Conservation (phyloP, 768 basidiomycete genomes). For the Trichaptum fuscoviolaceum region DNA sequence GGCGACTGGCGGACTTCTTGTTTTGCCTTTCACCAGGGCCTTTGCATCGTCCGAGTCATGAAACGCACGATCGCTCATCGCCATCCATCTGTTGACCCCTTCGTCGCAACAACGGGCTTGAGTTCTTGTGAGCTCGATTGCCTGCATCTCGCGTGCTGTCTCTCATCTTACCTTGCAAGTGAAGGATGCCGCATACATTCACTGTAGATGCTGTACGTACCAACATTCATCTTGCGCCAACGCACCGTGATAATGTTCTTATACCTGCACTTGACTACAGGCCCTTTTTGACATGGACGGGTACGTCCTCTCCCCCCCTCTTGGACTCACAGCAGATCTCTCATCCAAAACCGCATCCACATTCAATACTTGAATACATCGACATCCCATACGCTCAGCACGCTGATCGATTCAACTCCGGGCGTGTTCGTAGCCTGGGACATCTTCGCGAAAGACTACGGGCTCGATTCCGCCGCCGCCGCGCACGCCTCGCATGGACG, state of each 20-base stretch:
- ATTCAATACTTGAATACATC: too few relatives aligned
- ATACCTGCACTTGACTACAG: constrained; percentile 24
- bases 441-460: constrained; percentile 47
- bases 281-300: constrained; percentile 70
- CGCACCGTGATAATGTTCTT: not conserved
- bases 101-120: too few relatives aligned
- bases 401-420: constrained; percentile 77
- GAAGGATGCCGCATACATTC: constrained; percentile 18
- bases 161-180: too few relatives aligned
- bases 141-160: too few relatives aligned
- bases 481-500: constrained; percentile 70
- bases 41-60: too few relatives aligned
- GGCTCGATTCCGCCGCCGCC: constrained; percentile 41
- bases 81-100: too few relatives aligned
- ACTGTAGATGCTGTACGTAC: constrained; percentile 48
- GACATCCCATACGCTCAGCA: constrained; percentile 33
- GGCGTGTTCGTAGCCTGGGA: constrained; percentile 79
- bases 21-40: too few relatives aligned
- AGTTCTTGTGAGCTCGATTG: too few relatives aligned
- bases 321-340: not conserved
- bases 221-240: not conserved
- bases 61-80: too few relatives aligned
- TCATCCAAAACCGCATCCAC: not conserved
- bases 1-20: too few relatives aligned
- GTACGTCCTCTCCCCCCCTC: constrained; percentile 28